These are phyloP conservation scores for Aureobasidium musti DNA, from an alignment of 2,329 filamentous ascomycete species.

Conservation along the genomic window DNA sequence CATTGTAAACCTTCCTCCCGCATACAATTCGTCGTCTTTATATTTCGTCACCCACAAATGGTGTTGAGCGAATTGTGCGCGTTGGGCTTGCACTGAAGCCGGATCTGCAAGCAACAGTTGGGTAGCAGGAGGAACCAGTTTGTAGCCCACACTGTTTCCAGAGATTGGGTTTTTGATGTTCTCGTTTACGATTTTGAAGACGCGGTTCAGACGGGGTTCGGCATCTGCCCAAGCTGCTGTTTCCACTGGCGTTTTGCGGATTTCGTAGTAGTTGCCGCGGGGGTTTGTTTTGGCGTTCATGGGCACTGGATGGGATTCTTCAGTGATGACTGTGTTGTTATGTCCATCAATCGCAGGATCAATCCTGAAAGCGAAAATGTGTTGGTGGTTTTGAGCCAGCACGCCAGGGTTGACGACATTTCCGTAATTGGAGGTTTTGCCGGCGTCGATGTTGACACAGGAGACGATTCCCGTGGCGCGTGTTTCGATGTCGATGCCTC, in stretches of 20 bases:
- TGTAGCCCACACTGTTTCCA: constrained; percentile 52
- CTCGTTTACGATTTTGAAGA: constrained; percentile 58
- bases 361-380: constrained; percentile 66
- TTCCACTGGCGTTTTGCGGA: constrained; percentile 45
- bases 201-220: constrained; percentile 53
- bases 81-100: constrained; percentile 48
- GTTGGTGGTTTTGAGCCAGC: constrained; percentile 69
- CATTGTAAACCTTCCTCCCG: constrained; percentile 52
- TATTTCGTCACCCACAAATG: constrained; percentile 59
- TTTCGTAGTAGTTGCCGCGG: constrained; percentile 61
- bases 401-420: constrained; percentile 66
- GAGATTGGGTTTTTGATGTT: constrained; percentile 48
- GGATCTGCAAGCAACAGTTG: constrained; percentile 54
- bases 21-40: constrained; percentile 54
- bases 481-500: constrained; percentile 62
- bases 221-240: constrained; percentile 35
- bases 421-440: constrained; percentile 48
- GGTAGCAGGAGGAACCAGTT: constrained; percentile 51
- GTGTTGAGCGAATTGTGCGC: constrained; percentile 54
- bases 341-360: constrained; percentile 63
- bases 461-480: constrained; percentile 68
- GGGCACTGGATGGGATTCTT: constrained; percentile 56
- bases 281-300: constrained; percentile 60
- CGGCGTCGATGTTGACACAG: constrained; percentile 61
- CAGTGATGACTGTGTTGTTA: constrained; percentile 55